phyloP scores from a whole-genome alignment of 176 grass and related monocot species.

The Tillandsia leiboldiana region DNA sequence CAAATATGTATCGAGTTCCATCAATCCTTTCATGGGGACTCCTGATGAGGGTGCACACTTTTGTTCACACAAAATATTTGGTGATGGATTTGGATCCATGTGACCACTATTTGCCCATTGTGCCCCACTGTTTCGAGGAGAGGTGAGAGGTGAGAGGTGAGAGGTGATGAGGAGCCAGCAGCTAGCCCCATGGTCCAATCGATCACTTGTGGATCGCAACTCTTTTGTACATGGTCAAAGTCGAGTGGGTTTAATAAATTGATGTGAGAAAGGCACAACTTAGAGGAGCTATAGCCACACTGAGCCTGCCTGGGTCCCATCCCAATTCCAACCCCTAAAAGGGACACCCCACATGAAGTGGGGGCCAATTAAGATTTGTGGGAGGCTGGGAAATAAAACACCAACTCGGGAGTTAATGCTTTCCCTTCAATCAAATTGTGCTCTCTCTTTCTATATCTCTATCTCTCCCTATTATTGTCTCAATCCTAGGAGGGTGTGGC shows the following conservation, averaged over 20 bases:
- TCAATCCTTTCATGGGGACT: background rate
- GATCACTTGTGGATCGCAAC: too few relatives aligned
- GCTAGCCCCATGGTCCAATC: too few relatives aligned
- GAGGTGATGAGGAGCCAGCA: too few relatives aligned
- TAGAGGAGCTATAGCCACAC: background rate
- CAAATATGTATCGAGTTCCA: background rate
- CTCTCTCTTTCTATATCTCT: too few relatives aligned
- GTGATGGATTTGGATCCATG: background rate
- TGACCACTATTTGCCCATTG: background rate
- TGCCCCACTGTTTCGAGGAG: too few relatives aligned
- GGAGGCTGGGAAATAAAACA: background rate
- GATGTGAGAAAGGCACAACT: background rate
- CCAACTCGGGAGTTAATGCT: background rate
- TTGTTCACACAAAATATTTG: background rate
- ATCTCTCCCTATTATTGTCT: too few relatives aligned
- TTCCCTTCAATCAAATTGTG: background rate
- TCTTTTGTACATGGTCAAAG: too few relatives aligned
- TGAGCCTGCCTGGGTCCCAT: background rate
- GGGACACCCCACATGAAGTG: background rate
- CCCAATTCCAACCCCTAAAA: background rate
- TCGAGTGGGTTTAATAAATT: background rate
- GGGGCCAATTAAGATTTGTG: background rate
- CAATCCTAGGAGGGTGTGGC: too few relatives aligned
- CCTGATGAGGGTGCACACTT: background rate
- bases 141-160: too few relatives aligned